A percentile compares a stretch with the other conserved stretches of the same genome.
Evolutionary conservation across 257 asterid species (phyloP).

Genomic region (Oldenlandia corymbosa): DNA sequence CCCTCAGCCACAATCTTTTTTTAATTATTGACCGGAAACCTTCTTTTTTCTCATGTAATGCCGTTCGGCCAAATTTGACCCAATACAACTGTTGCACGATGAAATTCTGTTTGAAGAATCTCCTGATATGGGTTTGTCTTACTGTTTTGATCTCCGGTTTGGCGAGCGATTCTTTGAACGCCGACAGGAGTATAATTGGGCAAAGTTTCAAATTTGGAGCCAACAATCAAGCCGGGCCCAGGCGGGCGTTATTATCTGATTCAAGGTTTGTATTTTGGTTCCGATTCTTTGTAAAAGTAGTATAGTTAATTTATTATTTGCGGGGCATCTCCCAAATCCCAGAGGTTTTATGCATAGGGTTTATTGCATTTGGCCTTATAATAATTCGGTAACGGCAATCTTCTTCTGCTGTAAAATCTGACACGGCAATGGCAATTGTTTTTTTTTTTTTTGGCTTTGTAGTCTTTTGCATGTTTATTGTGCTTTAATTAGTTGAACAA

Average conservation of each 20-base stretch:
- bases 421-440: no score
- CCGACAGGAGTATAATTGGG: constrained; percentile 18
- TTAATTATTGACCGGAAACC: no score
- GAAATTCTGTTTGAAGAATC: constrained; percentile 28
- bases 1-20: no score
- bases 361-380: not conserved
- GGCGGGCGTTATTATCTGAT: constrained; percentile 49
- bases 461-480: not conserved
- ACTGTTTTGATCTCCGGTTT: constrained; percentile 21
- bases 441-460: not conserved
- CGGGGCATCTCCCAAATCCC: no score
- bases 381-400: no score
- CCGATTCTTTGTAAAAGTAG: not conserved
- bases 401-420: no score
- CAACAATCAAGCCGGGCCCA: constrained; percentile 31
- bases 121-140: constrained; percentile 13
- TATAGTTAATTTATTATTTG: no score
- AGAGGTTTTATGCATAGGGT: not conserved
- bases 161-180: constrained; percentile 22
- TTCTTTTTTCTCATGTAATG: constrained; percentile 3
- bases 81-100: constrained; percentile 18
- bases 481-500: not conserved
- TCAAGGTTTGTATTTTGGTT: constrained; percentile 31
- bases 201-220: constrained; percentile 20
- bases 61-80: constrained; percentile 1